phyloP scores from a whole-genome alignment of 2,329 filamentous ascomycete genomes.

The Aspergillus versicolor region DNA sequence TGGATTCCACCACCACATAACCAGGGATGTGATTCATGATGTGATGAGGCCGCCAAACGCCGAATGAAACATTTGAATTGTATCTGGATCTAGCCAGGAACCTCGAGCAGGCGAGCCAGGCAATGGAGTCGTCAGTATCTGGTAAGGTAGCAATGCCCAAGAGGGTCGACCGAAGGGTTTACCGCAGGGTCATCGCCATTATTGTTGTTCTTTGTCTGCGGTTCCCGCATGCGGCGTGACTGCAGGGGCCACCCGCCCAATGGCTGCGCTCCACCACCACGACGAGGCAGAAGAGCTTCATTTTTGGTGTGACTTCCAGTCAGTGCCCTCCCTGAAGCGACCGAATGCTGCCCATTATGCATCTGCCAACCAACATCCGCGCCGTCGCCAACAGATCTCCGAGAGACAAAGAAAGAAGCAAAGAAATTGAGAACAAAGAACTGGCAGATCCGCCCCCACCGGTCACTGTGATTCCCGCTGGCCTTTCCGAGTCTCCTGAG shows the following conservation, averaged over 20 bases:
- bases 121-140: not conserved
- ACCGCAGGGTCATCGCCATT: not conserved
- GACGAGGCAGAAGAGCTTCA: slow-evolving; percentile 4
- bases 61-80: slow-evolving; percentile 10
- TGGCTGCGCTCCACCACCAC: not conserved
- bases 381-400: slow-evolving; percentile 8
- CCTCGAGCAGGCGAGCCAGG: not conserved
- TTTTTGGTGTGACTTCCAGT: slow-evolving; percentile 3
- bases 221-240: slow-evolving; percentile 13
- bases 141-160: slow-evolving; percentile 5
- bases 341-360: slow-evolving; percentile 1
- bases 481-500: not conserved
- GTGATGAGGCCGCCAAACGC: not conserved
- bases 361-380: slow-evolving; percentile 1
- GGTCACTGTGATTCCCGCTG: not conserved
- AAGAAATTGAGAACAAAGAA: slow-evolving; percentile 14
- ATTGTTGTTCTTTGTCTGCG: slow-evolving; percentile 6
- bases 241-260: slow-evolving; percentile 7
- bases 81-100: not conserved
- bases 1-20: not conserved
- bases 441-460: slow-evolving; percentile 3
- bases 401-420: slow-evolving; percentile 15
- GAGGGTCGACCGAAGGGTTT: not conserved
- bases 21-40: not conserved
- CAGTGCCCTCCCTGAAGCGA: not conserved